These are phyloP conservation scores for Rhizophagus clarus DNA, from an alignment of 192 early-diverging fungal species.

Conservation along the genomic window DNA sequence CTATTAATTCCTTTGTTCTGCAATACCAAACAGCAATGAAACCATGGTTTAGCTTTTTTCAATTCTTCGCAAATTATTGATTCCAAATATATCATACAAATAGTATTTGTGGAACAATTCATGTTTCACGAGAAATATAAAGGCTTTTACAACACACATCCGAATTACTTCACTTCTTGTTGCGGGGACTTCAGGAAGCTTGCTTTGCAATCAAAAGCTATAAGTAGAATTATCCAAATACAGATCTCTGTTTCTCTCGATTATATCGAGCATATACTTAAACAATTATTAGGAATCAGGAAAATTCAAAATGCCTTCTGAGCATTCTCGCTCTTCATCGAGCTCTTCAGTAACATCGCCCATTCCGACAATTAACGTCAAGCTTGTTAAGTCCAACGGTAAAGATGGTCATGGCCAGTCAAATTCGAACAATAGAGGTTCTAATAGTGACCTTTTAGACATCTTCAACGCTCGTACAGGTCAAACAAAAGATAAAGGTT, in stretches of 20 bases:
- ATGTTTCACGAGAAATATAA: background rate
- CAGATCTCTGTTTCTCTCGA: background rate
- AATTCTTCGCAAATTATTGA: background rate
- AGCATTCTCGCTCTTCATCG: constrained; percentile 26
- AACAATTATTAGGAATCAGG: background rate
- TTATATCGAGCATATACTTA: background rate
- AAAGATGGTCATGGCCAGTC: background rate
- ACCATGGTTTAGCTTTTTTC: too few relatives aligned
- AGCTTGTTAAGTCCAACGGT: background rate
- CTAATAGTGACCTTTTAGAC: constrained; percentile 6
- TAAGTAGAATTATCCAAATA: background rate
- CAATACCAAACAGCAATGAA: too few relatives aligned
- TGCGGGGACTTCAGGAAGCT: background rate
- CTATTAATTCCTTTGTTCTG: too few relatives aligned
- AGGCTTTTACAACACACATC: background rate
- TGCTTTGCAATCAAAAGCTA: background rate
- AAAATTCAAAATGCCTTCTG: constrained; percentile 7
- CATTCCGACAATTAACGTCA: constrained; percentile 18
- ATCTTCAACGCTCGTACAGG: background rate
- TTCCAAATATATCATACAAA: background rate
- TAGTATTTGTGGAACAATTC: background rate
- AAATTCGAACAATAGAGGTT: background rate
- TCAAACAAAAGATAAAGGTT: constrained; percentile 16
- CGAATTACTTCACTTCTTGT: background rate
- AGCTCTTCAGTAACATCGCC: constrained; percentile 18